A percentile compares a stretch with the other conserved stretches of the same genome.
Conservation (phyloP, 495 filamentous ascomycete species). For the Hypoxylon trugodes region DNA sequence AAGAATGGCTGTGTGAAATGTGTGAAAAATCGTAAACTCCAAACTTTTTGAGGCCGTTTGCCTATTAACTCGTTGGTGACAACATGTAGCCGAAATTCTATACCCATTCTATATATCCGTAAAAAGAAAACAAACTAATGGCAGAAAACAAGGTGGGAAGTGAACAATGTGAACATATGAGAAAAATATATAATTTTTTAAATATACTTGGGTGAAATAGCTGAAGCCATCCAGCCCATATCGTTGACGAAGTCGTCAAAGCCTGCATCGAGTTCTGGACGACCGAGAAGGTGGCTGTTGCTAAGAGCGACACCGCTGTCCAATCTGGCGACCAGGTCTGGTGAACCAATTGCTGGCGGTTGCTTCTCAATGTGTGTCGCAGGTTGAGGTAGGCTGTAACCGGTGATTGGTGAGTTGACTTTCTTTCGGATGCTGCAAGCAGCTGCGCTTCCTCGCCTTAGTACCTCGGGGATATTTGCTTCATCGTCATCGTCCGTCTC, state of each 20-base stretch:
- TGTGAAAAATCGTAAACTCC: slow-evolving; percentile 18
- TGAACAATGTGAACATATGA: slow-evolving; percentile 3
- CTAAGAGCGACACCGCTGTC: slow-evolving; percentile 39
- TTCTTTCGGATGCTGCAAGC: slow-evolving; percentile 26
- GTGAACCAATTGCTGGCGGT: slow-evolving; percentile 34
- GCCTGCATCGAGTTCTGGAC: slow-evolving; percentile 48
- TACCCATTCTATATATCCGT: slow-evolving; percentile 23
- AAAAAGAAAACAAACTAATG: neutral
- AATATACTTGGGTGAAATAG: slow-evolving; percentile 44
- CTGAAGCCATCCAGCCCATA: slow-evolving; percentile 56
- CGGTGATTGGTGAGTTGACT: slow-evolving; percentile 45
- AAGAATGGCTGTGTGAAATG: slow-evolving; percentile 4
- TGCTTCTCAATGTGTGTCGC: slow-evolving; percentile 37
- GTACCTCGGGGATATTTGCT: slow-evolving; percentile 25
- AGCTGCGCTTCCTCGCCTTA: neutral
- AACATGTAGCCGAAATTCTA: slow-evolving; percentile 32
- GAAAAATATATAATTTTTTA: slow-evolving; percentile 19
- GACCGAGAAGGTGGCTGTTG: slow-evolving; percentile 41
- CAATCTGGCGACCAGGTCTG: slow-evolving; percentile 40
- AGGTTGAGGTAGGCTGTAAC: slow-evolving; percentile 52
- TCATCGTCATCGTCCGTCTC: slow-evolving; percentile 51
- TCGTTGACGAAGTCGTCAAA: slow-evolving; percentile 55
- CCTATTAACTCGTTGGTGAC: slow-evolving; percentile 23
- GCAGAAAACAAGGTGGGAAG: neutral
- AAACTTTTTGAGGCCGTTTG: slow-evolving; percentile 16